phyloP scores from a whole-genome alignment of 495 filamentous ascomycete genomes.

The Penicillium tannophilum region DNA sequence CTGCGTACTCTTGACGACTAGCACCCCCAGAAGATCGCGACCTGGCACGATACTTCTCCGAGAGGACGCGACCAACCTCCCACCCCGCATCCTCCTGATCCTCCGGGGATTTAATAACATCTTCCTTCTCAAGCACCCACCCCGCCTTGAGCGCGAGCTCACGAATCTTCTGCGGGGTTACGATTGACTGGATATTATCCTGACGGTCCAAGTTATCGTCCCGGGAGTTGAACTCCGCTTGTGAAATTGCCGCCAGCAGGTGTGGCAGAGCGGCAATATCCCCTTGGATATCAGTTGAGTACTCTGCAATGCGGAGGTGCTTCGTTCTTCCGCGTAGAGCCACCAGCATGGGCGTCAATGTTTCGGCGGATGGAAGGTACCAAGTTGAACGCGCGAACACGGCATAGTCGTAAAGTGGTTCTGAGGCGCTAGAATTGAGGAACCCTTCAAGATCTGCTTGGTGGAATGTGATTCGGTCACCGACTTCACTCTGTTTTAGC shows the following conservation, averaged over 20 bases:
- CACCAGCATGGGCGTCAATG: not conserved
- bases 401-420: constrained; percentile 6
- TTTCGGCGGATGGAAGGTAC: not conserved
- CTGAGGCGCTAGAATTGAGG: constrained; percentile 1
- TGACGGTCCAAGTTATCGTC: constrained; percentile 11
- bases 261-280: constrained; percentile 23
- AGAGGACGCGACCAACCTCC: constrained; percentile 42
- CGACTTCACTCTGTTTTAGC: not conserved
- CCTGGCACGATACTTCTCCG: not conserved
- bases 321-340: constrained; percentile 4
- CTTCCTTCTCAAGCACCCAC: constrained; percentile 34
- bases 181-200: constrained; percentile 49
- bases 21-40: not conserved
- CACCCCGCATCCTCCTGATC: constrained; percentile 48
- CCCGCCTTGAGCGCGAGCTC: constrained; percentile 29
- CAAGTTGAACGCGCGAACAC: constrained; percentile 2
- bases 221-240: constrained; percentile 24
- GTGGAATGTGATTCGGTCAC: constrained; percentile 11
- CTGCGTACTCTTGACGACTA: not conserved
- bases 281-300: constrained; percentile 6
- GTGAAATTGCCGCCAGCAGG: constrained; percentile 27
- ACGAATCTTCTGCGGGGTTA: constrained; percentile 34
- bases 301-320: constrained; percentile 13
- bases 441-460: constrained; percentile 1
- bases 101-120: constrained; percentile 27